phyloP scores from a whole-genome alignment of 352 stramenopile species.

The Phytophthora idaei region DNA sequence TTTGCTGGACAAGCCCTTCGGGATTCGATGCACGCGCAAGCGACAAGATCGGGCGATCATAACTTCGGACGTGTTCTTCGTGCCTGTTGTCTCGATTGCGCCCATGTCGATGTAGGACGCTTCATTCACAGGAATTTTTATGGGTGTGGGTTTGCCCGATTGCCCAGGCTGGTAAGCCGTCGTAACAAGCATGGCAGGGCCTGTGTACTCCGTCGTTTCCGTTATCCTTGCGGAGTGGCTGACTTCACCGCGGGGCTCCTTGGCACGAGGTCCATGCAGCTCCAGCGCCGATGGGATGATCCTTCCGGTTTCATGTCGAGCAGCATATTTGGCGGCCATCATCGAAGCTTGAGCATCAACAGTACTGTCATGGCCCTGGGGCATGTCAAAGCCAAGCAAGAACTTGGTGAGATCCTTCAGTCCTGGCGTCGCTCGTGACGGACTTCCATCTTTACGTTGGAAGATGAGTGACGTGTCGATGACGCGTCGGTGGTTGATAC shows the following conservation, averaged over 20 bases:
- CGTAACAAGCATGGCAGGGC: slow-evolving; percentile 44
- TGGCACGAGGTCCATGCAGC: slow-evolving; percentile 54
- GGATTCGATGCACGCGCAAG: slow-evolving; percentile 77
- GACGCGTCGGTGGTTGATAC: slow-evolving; percentile 76
- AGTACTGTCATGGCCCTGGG: slow-evolving; percentile 83
- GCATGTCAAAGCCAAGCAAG: slow-evolving; percentile 85
- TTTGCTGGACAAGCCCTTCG: slow-evolving; percentile 58
- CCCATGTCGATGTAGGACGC: slow-evolving; percentile 43
- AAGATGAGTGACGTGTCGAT: slow-evolving; percentile 89
- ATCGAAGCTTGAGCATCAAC: slow-evolving; percentile 88
- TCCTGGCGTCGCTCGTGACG: slow-evolving; percentile 53
- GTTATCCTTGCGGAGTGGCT: not conserved
- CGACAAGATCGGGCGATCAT: slow-evolving; percentile 65
- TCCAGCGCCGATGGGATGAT: slow-evolving; percentile 77
- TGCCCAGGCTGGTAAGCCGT: slow-evolving; percentile 47
- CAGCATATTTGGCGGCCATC: slow-evolving; percentile 84
- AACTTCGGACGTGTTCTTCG: slow-evolving; percentile 32
- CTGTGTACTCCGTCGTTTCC: slow-evolving; percentile 28
- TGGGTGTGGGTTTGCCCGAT: not conserved
- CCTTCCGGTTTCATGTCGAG: slow-evolving; percentile 50
- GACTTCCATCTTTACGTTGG: slow-evolving; percentile 53
- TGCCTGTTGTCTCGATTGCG: slow-evolving; percentile 14
- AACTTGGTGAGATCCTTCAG: slow-evolving; percentile 83
- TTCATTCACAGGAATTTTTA: slow-evolving; percentile 33
- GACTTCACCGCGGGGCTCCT: slow-evolving; percentile 6